phyloP scores from a whole-genome alignment of 2,329 filamentous ascomycete species.

The Tolypocladium album region DNA sequence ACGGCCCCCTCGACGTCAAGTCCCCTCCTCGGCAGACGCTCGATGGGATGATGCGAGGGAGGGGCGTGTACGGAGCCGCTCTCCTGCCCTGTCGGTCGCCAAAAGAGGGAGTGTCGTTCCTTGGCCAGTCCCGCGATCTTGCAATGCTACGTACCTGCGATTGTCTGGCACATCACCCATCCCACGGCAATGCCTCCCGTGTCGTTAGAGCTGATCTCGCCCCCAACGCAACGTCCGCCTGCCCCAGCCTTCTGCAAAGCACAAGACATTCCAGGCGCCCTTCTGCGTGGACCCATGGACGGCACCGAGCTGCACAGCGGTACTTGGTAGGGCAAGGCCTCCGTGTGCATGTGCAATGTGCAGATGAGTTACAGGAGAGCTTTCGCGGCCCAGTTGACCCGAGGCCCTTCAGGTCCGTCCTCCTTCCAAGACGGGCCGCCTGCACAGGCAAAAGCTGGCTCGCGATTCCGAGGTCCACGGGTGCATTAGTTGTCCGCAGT shows the following conservation, averaged over 20 bases:
- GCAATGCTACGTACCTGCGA: constrained; percentile 4
- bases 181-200: constrained; percentile 7
- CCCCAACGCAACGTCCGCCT: constrained; percentile 11
- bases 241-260: constrained; percentile 10
- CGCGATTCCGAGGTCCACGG: not conserved
- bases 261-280: constrained; percentile 14
- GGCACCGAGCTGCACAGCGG: not conserved
- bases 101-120: constrained; percentile 1
- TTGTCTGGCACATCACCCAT: constrained; percentile 7
- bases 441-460: constrained; percentile 18
- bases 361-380: not conserved
- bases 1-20: not conserved
- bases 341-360: not conserved
- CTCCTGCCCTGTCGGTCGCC: not conserved
- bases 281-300: constrained; percentile 1
- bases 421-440: constrained; percentile 40
- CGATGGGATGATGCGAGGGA: constrained; percentile 9
- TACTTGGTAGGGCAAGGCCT: not conserved
- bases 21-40: constrained; percentile 21
- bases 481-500: not conserved
- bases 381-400: not conserved
- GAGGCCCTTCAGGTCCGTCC: constrained; percentile 11
- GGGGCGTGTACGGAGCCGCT: not conserved
- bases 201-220: constrained; percentile 10
- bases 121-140: constrained; percentile 2